These are phyloP conservation scores for Podaxis sp. DNA, from an alignment of 768 basidiomycete genomes.

Conservation along the genomic window DNA sequence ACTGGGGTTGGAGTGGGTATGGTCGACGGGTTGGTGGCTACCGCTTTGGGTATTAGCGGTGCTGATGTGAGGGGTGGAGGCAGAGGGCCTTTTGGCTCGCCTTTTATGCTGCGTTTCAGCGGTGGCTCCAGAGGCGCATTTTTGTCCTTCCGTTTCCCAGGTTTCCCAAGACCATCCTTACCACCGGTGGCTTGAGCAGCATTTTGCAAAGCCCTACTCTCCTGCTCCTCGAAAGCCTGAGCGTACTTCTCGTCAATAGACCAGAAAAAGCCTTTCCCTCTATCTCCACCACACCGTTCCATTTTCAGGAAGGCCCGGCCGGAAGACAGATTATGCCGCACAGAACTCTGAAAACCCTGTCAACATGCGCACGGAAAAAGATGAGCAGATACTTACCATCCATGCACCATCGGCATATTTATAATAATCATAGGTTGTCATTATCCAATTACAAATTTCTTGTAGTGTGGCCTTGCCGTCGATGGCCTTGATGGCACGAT, in stretches of 20 bases:
- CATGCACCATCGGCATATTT: constrained; percentile 83
- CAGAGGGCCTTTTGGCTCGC: constrained; percentile 55
- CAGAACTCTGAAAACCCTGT: constrained; percentile 64
- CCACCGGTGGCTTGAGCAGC: constrained; percentile 31
- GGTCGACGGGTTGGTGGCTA: constrained; percentile 21
- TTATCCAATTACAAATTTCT: constrained; percentile 91
- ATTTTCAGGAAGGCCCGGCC: constrained; percentile 90
- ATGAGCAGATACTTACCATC: constrained; percentile 64
- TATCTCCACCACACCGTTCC: constrained; percentile 79
- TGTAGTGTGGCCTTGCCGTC: constrained; percentile 87
- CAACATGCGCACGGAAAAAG: constrained; percentile 12
- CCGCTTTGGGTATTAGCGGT: constrained; percentile 52
- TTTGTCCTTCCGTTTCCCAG: constrained; percentile 62
- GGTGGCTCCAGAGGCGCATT: constrained; percentile 54
- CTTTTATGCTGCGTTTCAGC: constrained; percentile 69
- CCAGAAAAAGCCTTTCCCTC: constrained; percentile 94
- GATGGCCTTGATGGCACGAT: constrained; percentile 79
- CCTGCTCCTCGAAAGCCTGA: constrained; percentile 69
- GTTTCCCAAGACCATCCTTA: constrained; percentile 31
- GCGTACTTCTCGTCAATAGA: constrained; percentile 76
- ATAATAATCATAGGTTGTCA: constrained; percentile 88
- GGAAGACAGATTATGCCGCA: constrained; percentile 93
- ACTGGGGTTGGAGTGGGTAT: constrained; percentile 19
- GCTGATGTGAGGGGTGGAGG: constrained; percentile 71
- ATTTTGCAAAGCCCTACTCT: constrained; percentile 46